Conservation (phyloP, 768 basidiomycete species). For the Lentinus brumalis region DNA sequence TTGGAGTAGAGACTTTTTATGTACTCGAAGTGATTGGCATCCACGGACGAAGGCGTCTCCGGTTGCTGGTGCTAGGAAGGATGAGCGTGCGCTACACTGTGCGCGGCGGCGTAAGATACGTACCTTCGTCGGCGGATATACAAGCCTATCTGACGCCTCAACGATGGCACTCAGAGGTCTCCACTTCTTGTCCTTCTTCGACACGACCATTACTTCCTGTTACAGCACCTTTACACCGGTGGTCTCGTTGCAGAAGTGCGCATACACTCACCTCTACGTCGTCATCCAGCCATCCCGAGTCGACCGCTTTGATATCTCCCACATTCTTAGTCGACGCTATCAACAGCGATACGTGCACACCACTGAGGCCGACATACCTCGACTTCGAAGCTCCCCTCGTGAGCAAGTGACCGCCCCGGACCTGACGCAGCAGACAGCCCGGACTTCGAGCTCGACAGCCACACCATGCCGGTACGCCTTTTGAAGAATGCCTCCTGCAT, state of each 20-base stretch:
- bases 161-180: conserved; percentile 18
- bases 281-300: conserved; percentile 49
- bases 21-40: conserved; percentile 20
- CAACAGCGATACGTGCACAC: background rate
- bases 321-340: conserved; percentile 34
- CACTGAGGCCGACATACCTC: conserved; percentile 31
- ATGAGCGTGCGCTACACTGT: background rate
- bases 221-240: background rate
- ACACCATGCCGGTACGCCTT: background rate
- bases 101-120: background rate
- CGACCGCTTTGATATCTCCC: conserved; percentile 43
- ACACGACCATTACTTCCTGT: conserved; percentile 53
- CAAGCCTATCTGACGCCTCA: conserved; percentile 10
- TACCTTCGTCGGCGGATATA: background rate
- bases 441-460: background rate
- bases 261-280: conserved; percentile 47
- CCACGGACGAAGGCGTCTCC: background rate
- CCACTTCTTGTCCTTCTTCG: conserved; percentile 34
- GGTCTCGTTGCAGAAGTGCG: background rate
- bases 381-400: conserved; percentile 42
- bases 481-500: background rate
- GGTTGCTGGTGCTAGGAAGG: background rate
- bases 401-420: background rate
- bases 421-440: background rate
- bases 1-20: background rate